These are phyloP conservation scores for Clitopilus hobsonii DNA, from an alignment of 768 basidiomycete genomes.

Conservation along the genomic window DNA sequence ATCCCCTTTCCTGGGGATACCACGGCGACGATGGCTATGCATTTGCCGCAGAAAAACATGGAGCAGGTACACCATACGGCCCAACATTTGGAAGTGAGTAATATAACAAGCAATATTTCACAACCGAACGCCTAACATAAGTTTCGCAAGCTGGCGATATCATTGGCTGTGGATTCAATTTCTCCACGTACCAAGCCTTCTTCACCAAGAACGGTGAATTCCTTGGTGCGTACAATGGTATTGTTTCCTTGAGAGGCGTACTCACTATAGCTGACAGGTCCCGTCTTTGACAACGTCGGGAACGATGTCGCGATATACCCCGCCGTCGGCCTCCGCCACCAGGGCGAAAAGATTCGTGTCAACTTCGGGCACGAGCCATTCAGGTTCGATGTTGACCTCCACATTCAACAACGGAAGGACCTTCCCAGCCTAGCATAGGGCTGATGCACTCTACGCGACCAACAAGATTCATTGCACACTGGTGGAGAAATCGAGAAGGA, in stretches of 20 bases:
- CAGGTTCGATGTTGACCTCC: conserved; percentile 84
- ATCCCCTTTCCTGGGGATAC: conserved; percentile 84
- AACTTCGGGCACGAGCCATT: conserved; percentile 90
- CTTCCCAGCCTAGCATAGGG: too few species aligned
- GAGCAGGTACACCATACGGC: conserved; percentile 62
- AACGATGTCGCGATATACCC: conserved; percentile 70
- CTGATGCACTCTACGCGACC: too few species aligned
- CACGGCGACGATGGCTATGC: conserved; percentile 85
- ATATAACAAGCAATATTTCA: neutral
- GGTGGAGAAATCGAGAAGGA: too few species aligned
- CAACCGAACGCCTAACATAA: conserved; percentile 4
- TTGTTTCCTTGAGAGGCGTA: neutral
- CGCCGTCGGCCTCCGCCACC: conserved; percentile 82
- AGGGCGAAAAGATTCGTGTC: conserved; percentile 66
- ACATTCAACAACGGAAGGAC: conserved; percentile 72
- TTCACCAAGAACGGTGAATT: conserved; percentile 85
- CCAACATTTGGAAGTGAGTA: conserved; percentile 75
- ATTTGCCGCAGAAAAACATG: conserved; percentile 65
- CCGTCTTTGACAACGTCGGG: conserved; percentile 69
- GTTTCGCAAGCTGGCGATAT: conserved; percentile 73
- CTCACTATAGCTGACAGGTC: conserved; percentile 33
- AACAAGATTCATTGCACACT: too few species aligned
- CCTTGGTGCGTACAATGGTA: conserved; percentile 44
- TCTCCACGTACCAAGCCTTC: conserved; percentile 72
- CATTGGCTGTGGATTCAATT: conserved; percentile 92